phyloP scores from a whole-genome alignment of 1,284 basidiomycete genomes.

The Leccinum cinnamomeum region DNA sequence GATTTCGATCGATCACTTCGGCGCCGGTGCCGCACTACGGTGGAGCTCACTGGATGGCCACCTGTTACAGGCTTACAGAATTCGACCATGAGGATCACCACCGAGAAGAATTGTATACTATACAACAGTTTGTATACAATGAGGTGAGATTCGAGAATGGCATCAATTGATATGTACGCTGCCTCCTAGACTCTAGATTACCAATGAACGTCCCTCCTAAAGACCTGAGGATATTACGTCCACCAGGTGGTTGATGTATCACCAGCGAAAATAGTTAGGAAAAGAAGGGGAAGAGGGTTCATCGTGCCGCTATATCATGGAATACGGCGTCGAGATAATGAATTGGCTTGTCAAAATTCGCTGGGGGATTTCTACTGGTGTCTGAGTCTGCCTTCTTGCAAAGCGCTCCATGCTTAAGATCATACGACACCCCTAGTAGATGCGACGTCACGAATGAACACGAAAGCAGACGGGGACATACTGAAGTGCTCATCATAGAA shows the following conservation, averaged over 20 bases:
- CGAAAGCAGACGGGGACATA: slow-evolving; percentile 6
- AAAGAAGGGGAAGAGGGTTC: background rate
- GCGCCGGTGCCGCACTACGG: background rate
- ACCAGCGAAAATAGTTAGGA: background rate
- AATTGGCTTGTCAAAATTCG: slow-evolving; percentile 15
- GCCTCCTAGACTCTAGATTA: background rate
- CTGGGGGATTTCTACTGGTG: background rate
- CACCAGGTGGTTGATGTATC: background rate
- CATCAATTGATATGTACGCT: background rate
- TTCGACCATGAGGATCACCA: too few relatives aligned
- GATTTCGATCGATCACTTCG: background rate
- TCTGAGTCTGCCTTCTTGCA: slow-evolving; percentile 2
- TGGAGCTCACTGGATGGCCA: background rate
- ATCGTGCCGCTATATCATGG: background rate
- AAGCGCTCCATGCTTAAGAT: slow-evolving; percentile 28
- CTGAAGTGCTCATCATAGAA: slow-evolving; percentile 15
- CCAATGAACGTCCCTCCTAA: background rate
- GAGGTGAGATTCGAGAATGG: background rate
- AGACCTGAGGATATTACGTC: too few relatives aligned
- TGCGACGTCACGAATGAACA: background rate
- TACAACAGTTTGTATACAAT: background rate
- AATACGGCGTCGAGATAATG: background rate
- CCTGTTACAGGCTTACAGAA: background rate
- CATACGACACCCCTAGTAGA: slow-evolving; percentile 21
- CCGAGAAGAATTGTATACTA: too few relatives aligned